Conservation (phyloP, 352 stramenopile genomes). For the Pythium periplocum region DNA sequence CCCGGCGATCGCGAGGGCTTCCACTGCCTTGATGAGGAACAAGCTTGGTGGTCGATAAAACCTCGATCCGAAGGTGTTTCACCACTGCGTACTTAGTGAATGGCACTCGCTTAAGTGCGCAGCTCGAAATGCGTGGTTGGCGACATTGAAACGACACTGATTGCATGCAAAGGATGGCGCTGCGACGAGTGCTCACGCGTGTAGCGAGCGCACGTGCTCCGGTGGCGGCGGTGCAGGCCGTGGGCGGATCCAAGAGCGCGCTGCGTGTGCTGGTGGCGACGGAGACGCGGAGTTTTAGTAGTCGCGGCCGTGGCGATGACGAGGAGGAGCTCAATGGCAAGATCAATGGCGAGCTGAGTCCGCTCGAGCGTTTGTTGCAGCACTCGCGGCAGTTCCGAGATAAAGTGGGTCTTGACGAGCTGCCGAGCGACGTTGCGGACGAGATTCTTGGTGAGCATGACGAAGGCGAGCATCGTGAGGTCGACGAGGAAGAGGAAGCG, state of each 20-base stretch:
- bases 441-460: conserved; percentile 11
- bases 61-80: too few species aligned
- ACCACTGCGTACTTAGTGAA: too few species aligned
- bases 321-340: conserved; percentile 3
- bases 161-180: background rate
- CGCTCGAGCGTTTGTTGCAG: conserved; percentile 61
- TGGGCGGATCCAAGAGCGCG: too few species aligned
- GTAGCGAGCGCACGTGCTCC: background rate
- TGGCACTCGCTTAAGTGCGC: too few species aligned
- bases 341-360: conserved; percentile 32
- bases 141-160: conserved; percentile 1
- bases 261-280: too few species aligned
- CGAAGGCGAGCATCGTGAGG: conserved; percentile 8
- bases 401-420: conserved; percentile 17
- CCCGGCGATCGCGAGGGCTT: too few species aligned
- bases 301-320: conserved; percentile 5
- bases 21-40: too few species aligned
- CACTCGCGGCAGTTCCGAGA: conserved; percentile 58
- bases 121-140: background rate
- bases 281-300: conserved; percentile 10
- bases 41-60: too few species aligned
- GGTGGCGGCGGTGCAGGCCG: too few species aligned
- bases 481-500: conserved; percentile 10
- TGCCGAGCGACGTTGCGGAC: conserved; percentile 11
- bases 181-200: conserved; percentile 11